A percentile compares a stretch with the other conserved stretches of the same genome.
phyloP scores from a whole-genome alignment of 208 protist species.

The Crithidia expoeki region DNA sequence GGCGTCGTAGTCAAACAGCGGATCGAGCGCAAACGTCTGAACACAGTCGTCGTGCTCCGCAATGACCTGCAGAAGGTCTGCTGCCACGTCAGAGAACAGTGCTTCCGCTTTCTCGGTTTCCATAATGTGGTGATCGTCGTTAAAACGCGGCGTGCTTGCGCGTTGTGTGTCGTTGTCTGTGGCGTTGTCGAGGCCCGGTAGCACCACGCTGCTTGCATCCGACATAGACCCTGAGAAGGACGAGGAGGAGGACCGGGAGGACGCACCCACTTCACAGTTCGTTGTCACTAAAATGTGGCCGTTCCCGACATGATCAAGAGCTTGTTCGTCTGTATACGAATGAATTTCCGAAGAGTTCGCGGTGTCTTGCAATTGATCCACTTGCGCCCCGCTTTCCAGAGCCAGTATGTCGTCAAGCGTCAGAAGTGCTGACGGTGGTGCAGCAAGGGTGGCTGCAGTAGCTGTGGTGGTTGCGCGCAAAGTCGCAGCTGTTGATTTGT shows the following conservation, averaged over 20 bases:
- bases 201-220: conserved; percentile 2
- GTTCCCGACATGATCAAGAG: too few relatives aligned
- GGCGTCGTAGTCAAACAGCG: conserved; percentile 66
- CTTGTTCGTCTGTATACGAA: too few relatives aligned
- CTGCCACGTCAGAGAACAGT: not conserved
- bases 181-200: conserved; percentile 5
- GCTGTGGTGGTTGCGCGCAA: not conserved
- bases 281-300: too few relatives aligned
- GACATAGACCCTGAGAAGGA: not conserved
- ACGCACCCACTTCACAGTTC: not conserved
- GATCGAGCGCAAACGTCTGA: conserved; percentile 55
- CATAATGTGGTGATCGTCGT: too few relatives aligned
- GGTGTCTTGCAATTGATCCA: not conserved
- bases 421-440: not conserved
- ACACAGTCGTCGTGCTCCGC: conserved; percentile 47
- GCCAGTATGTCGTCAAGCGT: conserved; percentile 35
- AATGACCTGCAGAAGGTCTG: conserved; percentile 23
- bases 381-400: conserved; percentile 4
- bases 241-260: not conserved
- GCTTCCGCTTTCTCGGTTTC: not conserved
- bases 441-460: not conserved
- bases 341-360: too few relatives aligned
- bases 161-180: not conserved
- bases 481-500: not conserved
- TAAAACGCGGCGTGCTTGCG: too few relatives aligned